Base-by-base conservation (phyloP, 306 rosid species). In the Notholithocarpus densiflorus region DNA sequence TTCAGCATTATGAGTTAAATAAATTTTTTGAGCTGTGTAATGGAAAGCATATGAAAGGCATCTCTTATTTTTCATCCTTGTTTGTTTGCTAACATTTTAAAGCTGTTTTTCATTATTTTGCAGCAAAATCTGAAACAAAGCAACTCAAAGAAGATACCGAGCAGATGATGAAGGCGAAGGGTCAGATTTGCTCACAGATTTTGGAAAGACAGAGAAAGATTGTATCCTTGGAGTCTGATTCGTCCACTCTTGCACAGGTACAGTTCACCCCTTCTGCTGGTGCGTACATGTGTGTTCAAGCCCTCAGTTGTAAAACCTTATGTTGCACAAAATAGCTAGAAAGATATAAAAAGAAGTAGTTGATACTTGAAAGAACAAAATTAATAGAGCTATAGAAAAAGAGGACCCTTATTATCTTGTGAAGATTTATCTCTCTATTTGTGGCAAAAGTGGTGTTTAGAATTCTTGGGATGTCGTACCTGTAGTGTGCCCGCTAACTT, bases 241-340 rank as follows among this genome's bases (percentile, higher is more conserved):
- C 75, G 5, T 85, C 85, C 81, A 85, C 90, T n/a, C 91, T 95
- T 82, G 60, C 80, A 1, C 95, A 92, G 98, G 98, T 93, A 73
- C 48, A 48, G 98, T 89, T 70, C 53, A 53, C 66, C 68, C 27
- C 31, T 14, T 34, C 18, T 14, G 51, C 34, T 40, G 19, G 5
- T 80, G 13, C 72, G 8, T 31, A 61, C 18, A 0, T 29, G 7
- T 26, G 20, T 17, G 18, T 31, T 15, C 26, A 53, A 53, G 51
- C 34, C 26, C 7, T 27, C 9, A 8, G 45, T 52, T 18, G 21
- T 31, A 14, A 54, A 26, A 3, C 48, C 24, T 7, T 18, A n/a
- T 32, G 5, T 66, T 66, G 51, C 52, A 18, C 52, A 66, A 64
- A 45, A 32, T 32, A 0, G 10, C 48, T 18, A 19, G 24, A 66